Evolutionary conservation across 2,329 filamentous ascomycete genomes (phyloP), one percentile per base, ranked within the genome.

Genomic region (Epichloe glyceriae): DNA sequence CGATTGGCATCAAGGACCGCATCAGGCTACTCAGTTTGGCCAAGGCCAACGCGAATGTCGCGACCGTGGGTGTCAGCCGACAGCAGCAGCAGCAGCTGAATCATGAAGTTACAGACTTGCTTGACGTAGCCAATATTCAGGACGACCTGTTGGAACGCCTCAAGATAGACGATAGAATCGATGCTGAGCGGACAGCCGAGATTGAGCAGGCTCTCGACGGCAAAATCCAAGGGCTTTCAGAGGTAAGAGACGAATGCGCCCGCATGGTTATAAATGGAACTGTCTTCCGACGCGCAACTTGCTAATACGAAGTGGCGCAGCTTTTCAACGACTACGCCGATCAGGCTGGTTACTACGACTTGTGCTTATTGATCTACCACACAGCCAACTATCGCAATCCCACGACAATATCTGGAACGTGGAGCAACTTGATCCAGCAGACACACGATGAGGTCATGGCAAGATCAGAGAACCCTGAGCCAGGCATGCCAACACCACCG

Each of bases 321-420:
- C 80, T 98, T n/a, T 98, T 88, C 71, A 95, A 97, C 64, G 73
- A 82, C 55, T 98, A 89, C 61, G 88, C 90, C 50, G 90, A 96
- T 62, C 84, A 88, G 61, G 93, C 88, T 2, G 85, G 82, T 47
- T 98, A 98, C 73, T 91, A 89, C 69, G 93, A 97, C 64, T 79
- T 98, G 47, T 95, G 88, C 63, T 79, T 98, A 8, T 76, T 91
- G 53, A 95, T 98, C 61, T 97, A 90, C 72, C 85, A 94, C 65
- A 80, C 85, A 1, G 91, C 91, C 44, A 89, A 97, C 66, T 88
- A 95, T 71, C 85, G 91, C 59, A 94, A 91, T 61, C 76, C 88
- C 2, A 82, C 86, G 41, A 86, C 93, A 55, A 93, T 98, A 60
- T 77, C 79, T 50, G 76, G 83, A 40, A 94, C 88, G 3, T 98